A percentile compares a stretch with the other conserved stretches of the same genome.
phyloP scores from a whole-genome alignment of 106 monocot species.

The Narthecium ossifragum region DNA sequence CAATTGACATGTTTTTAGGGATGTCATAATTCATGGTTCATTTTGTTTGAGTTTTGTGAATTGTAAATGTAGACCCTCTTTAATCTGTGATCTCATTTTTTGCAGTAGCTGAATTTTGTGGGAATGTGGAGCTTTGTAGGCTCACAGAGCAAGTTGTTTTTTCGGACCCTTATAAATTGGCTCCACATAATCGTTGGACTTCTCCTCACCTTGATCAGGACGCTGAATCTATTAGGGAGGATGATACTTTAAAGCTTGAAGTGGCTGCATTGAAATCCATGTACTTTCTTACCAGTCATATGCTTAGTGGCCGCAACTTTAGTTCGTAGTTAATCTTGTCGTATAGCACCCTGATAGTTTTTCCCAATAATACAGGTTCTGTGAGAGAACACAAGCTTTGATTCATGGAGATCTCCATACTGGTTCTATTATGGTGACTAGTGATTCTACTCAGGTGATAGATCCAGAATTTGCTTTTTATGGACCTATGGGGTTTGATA shows the following conservation, averaged over 20 bases:
- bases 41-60: too few species aligned
- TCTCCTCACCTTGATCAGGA: conserved; percentile 88
- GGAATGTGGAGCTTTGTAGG: conserved; percentile 86
- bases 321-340: too few species aligned
- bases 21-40: too few species aligned
- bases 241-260: conserved; percentile 72
- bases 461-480: conserved; percentile 99
- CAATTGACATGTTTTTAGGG: too few species aligned
- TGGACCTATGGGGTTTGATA: conserved; percentile 98
- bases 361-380: conserved; percentile 93
- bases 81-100: conserved; percentile 1
- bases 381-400: conserved; percentile 96
- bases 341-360: too few species aligned
- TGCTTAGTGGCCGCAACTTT: too few species aligned
- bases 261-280: conserved; percentile 86
- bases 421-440: conserved; percentile 89
- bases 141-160: conserved; percentile 97
- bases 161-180: conserved; percentile 76
- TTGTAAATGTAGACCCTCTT: too few species aligned
- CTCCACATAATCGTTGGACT: conserved; percentile 67
- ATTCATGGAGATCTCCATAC: conserved; percentile 99
- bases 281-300: conserved; percentile 50
- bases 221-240: conserved; percentile 62
- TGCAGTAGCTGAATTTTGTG: conserved; percentile 94
- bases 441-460: conserved; percentile 85